Conservation (phyloP, 2,329 filamentous ascomycete species). For the Rhynchosporium agropyri region DNA sequence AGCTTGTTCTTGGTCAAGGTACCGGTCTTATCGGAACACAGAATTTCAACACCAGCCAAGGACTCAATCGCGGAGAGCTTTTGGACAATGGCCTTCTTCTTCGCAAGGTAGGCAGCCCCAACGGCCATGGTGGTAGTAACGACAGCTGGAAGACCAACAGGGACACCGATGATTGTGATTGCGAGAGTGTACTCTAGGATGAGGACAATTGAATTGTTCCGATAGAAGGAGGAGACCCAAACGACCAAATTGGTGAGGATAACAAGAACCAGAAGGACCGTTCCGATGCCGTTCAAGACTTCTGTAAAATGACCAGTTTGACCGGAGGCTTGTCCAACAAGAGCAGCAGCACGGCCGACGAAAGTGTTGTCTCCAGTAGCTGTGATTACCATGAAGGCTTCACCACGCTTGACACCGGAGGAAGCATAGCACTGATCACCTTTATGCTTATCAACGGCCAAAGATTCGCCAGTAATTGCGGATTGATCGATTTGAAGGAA, state of each 20-base stretch:
- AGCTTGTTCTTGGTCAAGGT: slow-evolving; percentile 95
- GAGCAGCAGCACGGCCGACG: slow-evolving; percentile 83
- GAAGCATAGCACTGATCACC: slow-evolving; percentile 82
- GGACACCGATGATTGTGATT: slow-evolving; percentile 89
- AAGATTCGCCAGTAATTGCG: slow-evolving; percentile 87
- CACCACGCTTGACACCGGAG: slow-evolving; percentile 87
- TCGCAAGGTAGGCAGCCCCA: slow-evolving; percentile 86
- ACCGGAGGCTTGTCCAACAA: slow-evolving; percentile 75
- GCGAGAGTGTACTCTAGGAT: slow-evolving; percentile 86
- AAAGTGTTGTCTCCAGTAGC: slow-evolving; percentile 88
- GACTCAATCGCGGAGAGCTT: slow-evolving; percentile 92
- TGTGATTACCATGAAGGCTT: slow-evolving; percentile 80
- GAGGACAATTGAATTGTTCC: slow-evolving; percentile 75
- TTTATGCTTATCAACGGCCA: slow-evolving; percentile 86
- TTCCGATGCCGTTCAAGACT: slow-evolving; percentile 85
- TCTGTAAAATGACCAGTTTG: slow-evolving; percentile 88
- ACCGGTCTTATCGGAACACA: slow-evolving; percentile 93
- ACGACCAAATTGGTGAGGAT: slow-evolving; percentile 79
- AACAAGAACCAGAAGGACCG: slow-evolving; percentile 77
- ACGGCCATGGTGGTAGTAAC: slow-evolving; percentile 96
- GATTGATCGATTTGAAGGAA: slow-evolving; percentile 93
- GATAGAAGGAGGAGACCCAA: slow-evolving; percentile 87
- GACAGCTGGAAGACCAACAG: slow-evolving; percentile 89
- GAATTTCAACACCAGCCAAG: slow-evolving; percentile 87
- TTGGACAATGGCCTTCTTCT: slow-evolving; percentile 92